Conservation (phyloP, 2,329 filamentous ascomycete species). For the Aurifilum marmelostoma region DNA sequence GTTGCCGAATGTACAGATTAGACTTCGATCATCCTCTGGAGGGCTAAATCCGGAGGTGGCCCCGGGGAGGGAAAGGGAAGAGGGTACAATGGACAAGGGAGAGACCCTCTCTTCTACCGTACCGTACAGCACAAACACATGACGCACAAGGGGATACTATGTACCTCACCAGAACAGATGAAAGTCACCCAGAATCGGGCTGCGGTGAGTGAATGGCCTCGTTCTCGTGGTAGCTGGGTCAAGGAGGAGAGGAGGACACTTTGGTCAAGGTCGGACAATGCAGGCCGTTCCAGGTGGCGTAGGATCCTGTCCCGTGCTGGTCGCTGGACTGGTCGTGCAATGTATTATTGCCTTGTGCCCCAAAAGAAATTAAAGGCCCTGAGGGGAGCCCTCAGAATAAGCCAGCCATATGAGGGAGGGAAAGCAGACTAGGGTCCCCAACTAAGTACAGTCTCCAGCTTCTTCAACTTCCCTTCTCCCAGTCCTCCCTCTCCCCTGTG, state of each 20-base stretch:
- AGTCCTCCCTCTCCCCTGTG: not conserved
- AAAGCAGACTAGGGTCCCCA: conserved; percentile 6
- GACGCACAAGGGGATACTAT: not conserved
- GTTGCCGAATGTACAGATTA: conserved; percentile 14
- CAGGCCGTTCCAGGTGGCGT: conserved; percentile 4
- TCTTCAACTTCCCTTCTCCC: not conserved
- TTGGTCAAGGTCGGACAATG: not conserved
- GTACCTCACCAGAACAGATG: not conserved
- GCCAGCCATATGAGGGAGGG: conserved; percentile 13
- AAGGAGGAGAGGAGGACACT: not conserved
- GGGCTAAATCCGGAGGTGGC: conserved; percentile 5
- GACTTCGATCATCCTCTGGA: conserved; percentile 2
- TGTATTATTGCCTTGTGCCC: conserved; percentile 24
- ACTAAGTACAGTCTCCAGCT: not conserved
- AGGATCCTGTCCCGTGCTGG: conserved; percentile 1
- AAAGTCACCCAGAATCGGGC: not conserved
- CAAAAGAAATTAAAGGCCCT: conserved; percentile 28
- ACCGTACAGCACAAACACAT: not conserved
- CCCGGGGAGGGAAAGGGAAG: not conserved
- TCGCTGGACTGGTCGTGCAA: conserved; percentile 20
- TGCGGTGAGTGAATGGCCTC: not conserved
- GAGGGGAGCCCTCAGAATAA: conserved; percentile 18
- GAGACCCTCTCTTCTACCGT: not conserved
- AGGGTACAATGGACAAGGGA: not conserved
- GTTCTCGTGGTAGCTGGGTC: not conserved